Percentiles rank a stretch among this genome's conserved stretches.
Conservation (phyloP, 306 rosid genomes). For the Ochetophila trinervis region DNA sequence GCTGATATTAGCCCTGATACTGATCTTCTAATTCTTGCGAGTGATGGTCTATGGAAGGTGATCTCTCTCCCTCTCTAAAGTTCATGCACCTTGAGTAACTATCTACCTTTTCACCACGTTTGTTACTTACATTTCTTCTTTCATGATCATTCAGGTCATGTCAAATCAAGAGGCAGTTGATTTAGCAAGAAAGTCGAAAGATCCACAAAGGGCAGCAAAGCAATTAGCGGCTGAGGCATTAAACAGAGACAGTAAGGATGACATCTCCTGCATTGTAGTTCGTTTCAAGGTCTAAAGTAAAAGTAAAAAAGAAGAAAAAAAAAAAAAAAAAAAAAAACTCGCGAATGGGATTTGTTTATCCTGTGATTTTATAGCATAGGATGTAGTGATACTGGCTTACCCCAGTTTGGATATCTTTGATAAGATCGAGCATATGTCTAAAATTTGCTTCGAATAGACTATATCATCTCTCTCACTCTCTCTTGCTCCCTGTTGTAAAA, state of each 20-base stretch:
- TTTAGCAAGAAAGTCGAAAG: constrained; percentile 56
- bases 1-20: constrained; percentile 39
- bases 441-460: constrained; percentile 29
- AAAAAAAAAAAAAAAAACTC: not conserved
- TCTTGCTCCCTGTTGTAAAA: constrained; percentile 32
- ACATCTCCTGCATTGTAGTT: constrained; percentile 78
- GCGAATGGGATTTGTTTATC: constrained; percentile 29
- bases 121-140: not conserved
- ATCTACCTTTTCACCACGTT: not conserved
- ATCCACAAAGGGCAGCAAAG: constrained; percentile 72
- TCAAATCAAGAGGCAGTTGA: constrained; percentile 84
- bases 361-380: constrained; percentile 13
- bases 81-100: not conserved
- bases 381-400: constrained; percentile 9
- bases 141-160: constrained; percentile 54
- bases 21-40: constrained; percentile 68
- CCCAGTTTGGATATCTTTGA: constrained; percentile 27
- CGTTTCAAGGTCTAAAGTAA: constrained; percentile 63
- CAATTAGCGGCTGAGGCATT: constrained; percentile 61
- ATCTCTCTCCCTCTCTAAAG: constrained; percentile 1
- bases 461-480: not conserved
- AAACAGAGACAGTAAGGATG: constrained; percentile 79
- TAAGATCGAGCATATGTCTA: constrained; percentile 23
- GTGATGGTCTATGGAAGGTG: constrained; percentile 87
- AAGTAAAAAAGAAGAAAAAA: not conserved